Percentiles rank a stretch among this genome's conserved stretches.
Conservation (phyloP, 495 filamentous ascomycete genomes). For the Hamigera avellanea region DNA sequence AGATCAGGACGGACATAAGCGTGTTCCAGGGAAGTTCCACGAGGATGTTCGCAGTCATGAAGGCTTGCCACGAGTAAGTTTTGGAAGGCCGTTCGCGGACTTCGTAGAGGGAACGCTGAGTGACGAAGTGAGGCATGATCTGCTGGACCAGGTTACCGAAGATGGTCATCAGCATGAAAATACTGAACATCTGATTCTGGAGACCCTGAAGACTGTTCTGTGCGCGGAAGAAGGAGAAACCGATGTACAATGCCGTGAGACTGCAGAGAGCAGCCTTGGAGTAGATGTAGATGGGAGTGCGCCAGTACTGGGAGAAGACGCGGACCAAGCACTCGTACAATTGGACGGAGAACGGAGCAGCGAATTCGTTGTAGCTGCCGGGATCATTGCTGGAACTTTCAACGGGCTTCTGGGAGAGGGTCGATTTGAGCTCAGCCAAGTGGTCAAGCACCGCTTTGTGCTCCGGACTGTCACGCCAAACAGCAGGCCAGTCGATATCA, state of each 20-base stretch:
- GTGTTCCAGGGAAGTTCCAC: conserved; percentile 67
- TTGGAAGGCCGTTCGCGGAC: conserved; percentile 61
- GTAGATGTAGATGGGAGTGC: conserved; percentile 47
- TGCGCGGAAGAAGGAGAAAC: conserved; percentile 81
- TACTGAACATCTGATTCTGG: conserved; percentile 82
- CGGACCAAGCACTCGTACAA: conserved; percentile 39
- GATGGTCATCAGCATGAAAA: conserved; percentile 80
- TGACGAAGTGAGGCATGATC: conserved; percentile 61
- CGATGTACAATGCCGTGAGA: conserved; percentile 60
- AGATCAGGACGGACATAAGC: conserved; percentile 52
- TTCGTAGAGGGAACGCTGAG: conserved; percentile 57
- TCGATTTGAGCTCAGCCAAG: conserved; percentile 54
- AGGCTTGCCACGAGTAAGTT: conserved; percentile 65
- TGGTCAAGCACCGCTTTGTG: conserved; percentile 54
- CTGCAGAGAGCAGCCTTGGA: conserved; percentile 46
- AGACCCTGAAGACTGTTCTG: conserved; percentile 67
- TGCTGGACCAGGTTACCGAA: conserved; percentile 74
- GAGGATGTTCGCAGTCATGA: conserved; percentile 56
- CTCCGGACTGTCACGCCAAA: conserved; percentile 71
- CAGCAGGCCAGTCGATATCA: conserved; percentile 70
- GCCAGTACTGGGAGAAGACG: conserved; percentile 48
- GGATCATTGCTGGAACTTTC: conserved; percentile 20
- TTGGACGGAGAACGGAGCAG: conserved; percentile 43
- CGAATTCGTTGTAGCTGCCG: conserved; percentile 33
- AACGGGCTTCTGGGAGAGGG: conserved; percentile 35